phyloP scores from a whole-genome alignment of 495 filamentous ascomycete genomes.

The Hypoxylon rickii region DNA sequence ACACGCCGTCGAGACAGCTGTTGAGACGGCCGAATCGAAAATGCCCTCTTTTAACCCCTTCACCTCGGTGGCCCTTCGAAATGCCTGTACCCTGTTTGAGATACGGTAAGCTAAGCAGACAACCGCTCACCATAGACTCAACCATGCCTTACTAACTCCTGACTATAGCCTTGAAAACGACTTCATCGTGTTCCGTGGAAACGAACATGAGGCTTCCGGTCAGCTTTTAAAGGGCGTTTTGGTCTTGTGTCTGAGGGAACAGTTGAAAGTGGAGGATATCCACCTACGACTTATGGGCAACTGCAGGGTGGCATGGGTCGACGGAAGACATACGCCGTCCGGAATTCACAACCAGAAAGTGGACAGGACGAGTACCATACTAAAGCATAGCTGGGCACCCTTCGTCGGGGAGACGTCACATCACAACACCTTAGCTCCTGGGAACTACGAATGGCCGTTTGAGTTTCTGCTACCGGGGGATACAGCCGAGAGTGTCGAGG shows the following conservation, averaged over 20 bases:
- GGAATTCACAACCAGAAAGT: constrained; percentile 54
- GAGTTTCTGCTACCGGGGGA: constrained; percentile 75
- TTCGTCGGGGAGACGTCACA: constrained; percentile 52
- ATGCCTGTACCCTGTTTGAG: constrained; percentile 55
- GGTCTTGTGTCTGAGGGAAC: constrained; percentile 72
- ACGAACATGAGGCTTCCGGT: constrained; percentile 73
- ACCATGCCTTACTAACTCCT: constrained; percentile 22
- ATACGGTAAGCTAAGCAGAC: constrained; percentile 51
- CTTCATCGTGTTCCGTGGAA: constrained; percentile 78
- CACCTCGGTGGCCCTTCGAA: constrained; percentile 46
- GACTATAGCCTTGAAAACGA: constrained; percentile 71
- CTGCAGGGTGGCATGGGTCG: constrained; percentile 66
- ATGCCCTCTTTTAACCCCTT: constrained; percentile 60
- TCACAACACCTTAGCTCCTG: constrained; percentile 67
- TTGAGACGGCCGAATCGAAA: constrained; percentile 21
- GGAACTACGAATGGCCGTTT: constrained; percentile 92
- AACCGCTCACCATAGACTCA: background rate
- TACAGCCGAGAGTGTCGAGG: constrained; percentile 87
- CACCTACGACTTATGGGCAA: constrained; percentile 73
- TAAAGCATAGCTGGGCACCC: constrained; percentile 52
- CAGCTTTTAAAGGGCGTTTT: constrained; percentile 74
- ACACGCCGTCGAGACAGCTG: constrained; percentile 25
- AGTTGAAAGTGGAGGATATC: constrained; percentile 72
- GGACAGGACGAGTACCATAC: constrained; percentile 49
- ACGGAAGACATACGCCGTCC: constrained; percentile 52